Base-by-base conservation (phyloP, 768 basidiomycete species). In the Pholiota microspora region DNA sequence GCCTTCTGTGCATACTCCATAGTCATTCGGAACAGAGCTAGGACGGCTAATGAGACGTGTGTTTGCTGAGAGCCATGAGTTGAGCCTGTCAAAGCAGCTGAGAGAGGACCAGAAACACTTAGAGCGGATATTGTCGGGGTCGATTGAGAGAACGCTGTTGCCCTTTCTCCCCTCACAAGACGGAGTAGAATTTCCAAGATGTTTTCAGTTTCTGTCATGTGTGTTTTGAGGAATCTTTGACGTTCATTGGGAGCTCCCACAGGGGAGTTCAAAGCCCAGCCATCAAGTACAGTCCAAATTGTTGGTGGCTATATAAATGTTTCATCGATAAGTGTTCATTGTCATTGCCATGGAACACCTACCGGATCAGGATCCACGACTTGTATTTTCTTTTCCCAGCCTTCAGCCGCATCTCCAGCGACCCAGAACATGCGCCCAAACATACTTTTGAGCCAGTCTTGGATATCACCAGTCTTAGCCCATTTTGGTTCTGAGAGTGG, bases 361-460 rank as follows among this genome's bases (percentile, higher is more conserved):
- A 98, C 95, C 36, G 93, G 91, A 73, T 99, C 97, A 54, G 97
- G 96, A 75, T 98, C 95, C 25, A 83, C 81, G 21, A 98, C 89
- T 34, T 84, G 80, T 51, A 98, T 89, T 71, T 95, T 96, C 72
- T 88, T 93, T 71, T 90, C 89, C 97, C 97, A 99, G 7, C 90
- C 89, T 59, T 88, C 88, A n/a, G 86, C 84, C 10, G 86, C 88
- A 50, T 89, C 88, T 4, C 87, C 88, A 24, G 88, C 81, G 44
- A 88, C 86, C 88, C 88, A 91, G 64, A 91, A 90, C 86, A 89
- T 89, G 32, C 89, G 77, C 2, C 90, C 91, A 69, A 92, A 89
- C 79, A 92, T 91, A 62, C 82, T 90, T 69, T 84, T 84, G 62
- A 92, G 73, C 95, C 95, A 98, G 34, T 94, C 94, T 62, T 96